These are phyloP conservation scores for Collybia mongolica DNA, from an alignment of 768 basidiomycete genomes.

Conservation along the genomic window DNA sequence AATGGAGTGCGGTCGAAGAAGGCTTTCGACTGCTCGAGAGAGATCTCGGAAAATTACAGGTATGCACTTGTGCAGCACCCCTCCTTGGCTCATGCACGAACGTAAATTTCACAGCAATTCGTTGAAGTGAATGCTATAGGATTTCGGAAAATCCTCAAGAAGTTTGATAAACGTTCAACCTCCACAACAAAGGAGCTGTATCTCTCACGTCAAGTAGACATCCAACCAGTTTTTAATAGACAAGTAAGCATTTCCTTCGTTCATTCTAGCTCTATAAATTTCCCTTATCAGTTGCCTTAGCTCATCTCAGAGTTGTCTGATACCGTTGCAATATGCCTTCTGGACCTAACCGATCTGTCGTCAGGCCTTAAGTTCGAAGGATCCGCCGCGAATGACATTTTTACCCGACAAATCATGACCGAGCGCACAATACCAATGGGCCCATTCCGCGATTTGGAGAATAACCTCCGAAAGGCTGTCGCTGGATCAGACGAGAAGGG, in stretches of 20 bases:
- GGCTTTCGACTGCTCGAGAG: conserved; percentile 93
- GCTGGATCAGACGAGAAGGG: conserved; percentile 55
- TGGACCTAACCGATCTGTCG: conserved; percentile 76
- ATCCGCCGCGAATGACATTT: conserved; percentile 70
- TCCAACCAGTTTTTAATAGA: conserved; percentile 97
- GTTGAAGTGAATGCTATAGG: conserved; percentile 97
- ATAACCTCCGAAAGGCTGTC: conserved; percentile 79
- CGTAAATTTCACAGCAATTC: conserved; percentile 66
- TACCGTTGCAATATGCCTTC: conserved; percentile 79
- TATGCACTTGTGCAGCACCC: conserved; percentile 27
- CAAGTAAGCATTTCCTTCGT: conserved; percentile 54
- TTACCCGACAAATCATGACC: conserved; percentile 67
- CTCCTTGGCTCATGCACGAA: conserved; percentile 18
- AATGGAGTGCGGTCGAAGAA: conserved; percentile 96
- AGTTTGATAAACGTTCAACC: conserved; percentile 96
- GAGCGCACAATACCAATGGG: conserved; percentile 63
- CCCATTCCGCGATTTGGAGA: conserved; percentile 86
- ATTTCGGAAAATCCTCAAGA: conserved; percentile 96
- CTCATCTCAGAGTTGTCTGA: conserved; percentile 95
- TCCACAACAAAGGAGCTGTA: conserved; percentile 97
- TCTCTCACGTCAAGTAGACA: conserved; percentile 93
- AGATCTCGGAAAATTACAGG: conserved; percentile 94
- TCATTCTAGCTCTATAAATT: conserved; percentile 1
- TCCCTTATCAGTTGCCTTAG: conserved; percentile 33
- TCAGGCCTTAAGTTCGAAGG: conserved; percentile 79